Conservation (phyloP, 2,329 filamentous ascomycete species). For the Sporothrix pseudoabietina region DNA sequence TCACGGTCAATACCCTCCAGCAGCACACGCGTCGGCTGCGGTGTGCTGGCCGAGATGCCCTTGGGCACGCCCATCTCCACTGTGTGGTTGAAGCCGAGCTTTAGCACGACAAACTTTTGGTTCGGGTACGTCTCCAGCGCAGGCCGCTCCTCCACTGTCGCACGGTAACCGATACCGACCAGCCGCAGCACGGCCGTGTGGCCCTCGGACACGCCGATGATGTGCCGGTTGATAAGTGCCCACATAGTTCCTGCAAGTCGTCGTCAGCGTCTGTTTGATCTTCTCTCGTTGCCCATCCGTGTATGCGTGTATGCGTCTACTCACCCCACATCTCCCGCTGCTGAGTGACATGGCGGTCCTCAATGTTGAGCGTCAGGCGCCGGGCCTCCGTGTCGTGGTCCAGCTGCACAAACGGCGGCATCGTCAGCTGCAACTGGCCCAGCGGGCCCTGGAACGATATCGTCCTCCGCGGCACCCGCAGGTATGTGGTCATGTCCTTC, state of each 20-base stretch:
- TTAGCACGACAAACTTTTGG: slow-evolving; percentile 87
- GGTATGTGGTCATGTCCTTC: slow-evolving; percentile 60
- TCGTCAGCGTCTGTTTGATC: background rate
- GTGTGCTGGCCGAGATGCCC: slow-evolving; percentile 83
- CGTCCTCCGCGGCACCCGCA: slow-evolving; percentile 63
- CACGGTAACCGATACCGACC: slow-evolving; percentile 94
- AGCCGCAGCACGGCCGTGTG: slow-evolving; percentile 91
- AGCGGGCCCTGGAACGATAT: slow-evolving; percentile 80
- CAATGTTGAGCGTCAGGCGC: slow-evolving; percentile 69
- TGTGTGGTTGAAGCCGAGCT: slow-evolving; percentile 95
- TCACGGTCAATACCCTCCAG: slow-evolving; percentile 87
- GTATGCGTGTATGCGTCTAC: slow-evolving; percentile 21
- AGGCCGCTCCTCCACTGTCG: slow-evolving; percentile 76
- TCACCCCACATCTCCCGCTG: slow-evolving; percentile 97
- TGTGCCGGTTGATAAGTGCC: slow-evolving; percentile 85
- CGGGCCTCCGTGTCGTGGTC: slow-evolving; percentile 64
- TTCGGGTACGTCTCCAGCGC: slow-evolving; percentile 74
- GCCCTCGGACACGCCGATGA: slow-evolving; percentile 92
- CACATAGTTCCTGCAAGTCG: slow-evolving; percentile 73
- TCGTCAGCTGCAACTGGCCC: slow-evolving; percentile 70
- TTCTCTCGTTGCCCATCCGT: no score
- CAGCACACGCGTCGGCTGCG: slow-evolving; percentile 87
- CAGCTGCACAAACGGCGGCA: slow-evolving; percentile 79
- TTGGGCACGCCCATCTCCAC: slow-evolving; percentile 83
- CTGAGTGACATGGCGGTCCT: slow-evolving; percentile 67